Base-by-base conservation (phyloP, 768 basidiomycete genomes). In the Lyophyllum atratum region DNA sequence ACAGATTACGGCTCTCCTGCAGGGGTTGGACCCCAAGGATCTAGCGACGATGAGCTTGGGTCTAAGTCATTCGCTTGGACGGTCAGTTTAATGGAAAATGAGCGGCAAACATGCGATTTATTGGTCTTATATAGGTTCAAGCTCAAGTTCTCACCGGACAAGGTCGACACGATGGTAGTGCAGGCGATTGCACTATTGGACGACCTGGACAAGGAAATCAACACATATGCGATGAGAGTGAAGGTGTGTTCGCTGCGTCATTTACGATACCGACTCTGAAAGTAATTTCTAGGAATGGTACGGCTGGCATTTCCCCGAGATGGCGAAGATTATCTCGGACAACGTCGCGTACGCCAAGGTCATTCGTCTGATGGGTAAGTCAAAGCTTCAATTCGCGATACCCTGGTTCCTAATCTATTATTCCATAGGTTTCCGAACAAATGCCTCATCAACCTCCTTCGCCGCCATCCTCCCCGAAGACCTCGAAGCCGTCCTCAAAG, bases 301-400 rank as follows among this genome's bases (percentile, higher is more conserved):
- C 66, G 97, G 97, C 34, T 99, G 97, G 97, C 97, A 99, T 78
- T 99, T 99, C 83, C 97, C 97, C 4, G 97, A 99, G 75, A 92
- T 99, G 90, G 91, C 89, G 57, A 98, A 98, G 79, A 98, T 99
- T 70, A 91, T 99, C 63, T 85, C 88, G 58, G 97, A 99, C 80
- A 99, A 97, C 75, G 76, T 95, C 57, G 95, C 96, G 19, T 98
- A 98, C 71, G 95, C 97, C 58, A 97, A 94, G 77, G 89, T 90
- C 56, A 86, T 99, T 65, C 90, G 89, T 54, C 74, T 82, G 31
- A 96, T 99, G 95, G 97, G 92, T 86, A 69, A 58, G 81, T 70
- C n/a, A 1, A 15, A 2, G 17, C 53, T 25, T 21, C 21, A 43
- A 34, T 42, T 55, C 24, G 34, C 17, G 2, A 34, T 33, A n/a